phyloP scores from a whole-genome alignment of 2,329 filamentous ascomycete species.

The Malbranchea zuffiana region DNA sequence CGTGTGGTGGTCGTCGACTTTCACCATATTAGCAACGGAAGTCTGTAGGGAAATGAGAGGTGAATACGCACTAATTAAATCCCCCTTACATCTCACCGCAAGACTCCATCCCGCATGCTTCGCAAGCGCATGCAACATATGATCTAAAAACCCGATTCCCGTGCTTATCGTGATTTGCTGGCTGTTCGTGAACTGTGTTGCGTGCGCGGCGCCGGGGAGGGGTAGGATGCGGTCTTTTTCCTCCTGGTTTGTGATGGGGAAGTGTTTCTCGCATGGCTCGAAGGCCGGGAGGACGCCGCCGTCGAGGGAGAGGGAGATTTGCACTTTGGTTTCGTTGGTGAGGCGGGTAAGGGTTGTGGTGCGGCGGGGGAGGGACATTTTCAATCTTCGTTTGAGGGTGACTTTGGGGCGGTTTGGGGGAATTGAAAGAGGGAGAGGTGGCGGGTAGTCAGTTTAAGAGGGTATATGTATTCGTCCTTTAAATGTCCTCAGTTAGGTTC shows the following conservation, averaged over 20 bases:
- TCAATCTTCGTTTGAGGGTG: too few species aligned
- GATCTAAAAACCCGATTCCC: constrained; percentile 94
- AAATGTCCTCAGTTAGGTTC: too few species aligned
- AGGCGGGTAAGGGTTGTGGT: constrained; percentile 72
- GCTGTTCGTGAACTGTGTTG: constrained; percentile 69
- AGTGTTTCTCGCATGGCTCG: constrained; percentile 33
- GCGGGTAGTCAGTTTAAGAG: neutral
- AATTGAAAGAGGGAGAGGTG: neutral
- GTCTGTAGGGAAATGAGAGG: neutral
- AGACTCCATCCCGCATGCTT: constrained; percentile 96
- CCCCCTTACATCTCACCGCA: constrained; percentile 69
- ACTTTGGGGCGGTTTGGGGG: too few species aligned
- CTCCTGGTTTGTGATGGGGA: constrained; percentile 51
- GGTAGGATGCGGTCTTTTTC: constrained; percentile 38
- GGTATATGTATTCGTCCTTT: too few species aligned
- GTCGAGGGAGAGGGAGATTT: constrained; percentile 84
- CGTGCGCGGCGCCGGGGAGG: constrained; percentile 51
- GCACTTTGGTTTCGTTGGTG: constrained; percentile 97
- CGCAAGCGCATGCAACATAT: constrained; percentile 94
- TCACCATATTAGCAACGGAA: neutral
- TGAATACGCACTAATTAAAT: constrained; percentile 65
- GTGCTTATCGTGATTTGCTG: constrained; percentile 84
- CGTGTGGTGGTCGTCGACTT: constrained; percentile 97
- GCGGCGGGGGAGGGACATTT: constrained; percentile 44
- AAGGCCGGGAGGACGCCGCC: constrained; percentile 53